Evolutionary conservation across 106 monocot species (phyloP), one percentile per base, ranked within the genome.

Genomic region (Dendrobium nobile): DNA sequence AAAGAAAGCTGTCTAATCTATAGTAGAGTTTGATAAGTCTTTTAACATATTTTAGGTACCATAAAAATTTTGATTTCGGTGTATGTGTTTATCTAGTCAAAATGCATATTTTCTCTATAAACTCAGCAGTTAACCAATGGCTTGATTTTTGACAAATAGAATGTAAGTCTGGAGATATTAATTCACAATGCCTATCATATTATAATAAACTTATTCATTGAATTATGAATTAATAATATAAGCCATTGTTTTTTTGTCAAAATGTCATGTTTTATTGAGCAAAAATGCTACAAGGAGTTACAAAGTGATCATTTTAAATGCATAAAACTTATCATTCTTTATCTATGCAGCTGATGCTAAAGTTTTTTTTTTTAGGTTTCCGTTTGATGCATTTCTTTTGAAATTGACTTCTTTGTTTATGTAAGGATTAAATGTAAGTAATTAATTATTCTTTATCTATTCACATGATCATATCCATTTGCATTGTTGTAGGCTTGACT

Each of bases 361-460:
- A n/a, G n/a, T n/a, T n/a, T n/a, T n/a, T n/a, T n/a, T n/a, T n/a
- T n/a, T n/a, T n/a, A n/a, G n/a, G n/a, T n/a, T n/a, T n/a, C n/a
- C n/a, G n/a, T n/a, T n/a, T n/a, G n/a, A 75, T 75, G 22, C 47
- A 75, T 47, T 45, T 75, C 18, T 75, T 47, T 17, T 47, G 75
- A 20, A 75, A 75, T n/a, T n/a, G n/a, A 48, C 75, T 75, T 75
- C 75, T 75, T 47, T 45, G 6, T 26, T 9, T 47, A 24, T 75
- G 75, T 48, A 75, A 48, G 47, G 75, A 75, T 5, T 47, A 75
- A 75, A 75, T 75, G 75, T 75, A 75, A 75, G 75, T 75, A 42
- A 47, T 48, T n/a, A 43, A 2, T 75, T 75, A 4, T 47, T 10
- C 20, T 75, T 48, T 47, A 5, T 33, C 15, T 68, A 67, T 68